phyloP scores from a whole-genome alignment of 2,329 filamentous ascomycete species.

The Neonectria neomacrospora region DNA sequence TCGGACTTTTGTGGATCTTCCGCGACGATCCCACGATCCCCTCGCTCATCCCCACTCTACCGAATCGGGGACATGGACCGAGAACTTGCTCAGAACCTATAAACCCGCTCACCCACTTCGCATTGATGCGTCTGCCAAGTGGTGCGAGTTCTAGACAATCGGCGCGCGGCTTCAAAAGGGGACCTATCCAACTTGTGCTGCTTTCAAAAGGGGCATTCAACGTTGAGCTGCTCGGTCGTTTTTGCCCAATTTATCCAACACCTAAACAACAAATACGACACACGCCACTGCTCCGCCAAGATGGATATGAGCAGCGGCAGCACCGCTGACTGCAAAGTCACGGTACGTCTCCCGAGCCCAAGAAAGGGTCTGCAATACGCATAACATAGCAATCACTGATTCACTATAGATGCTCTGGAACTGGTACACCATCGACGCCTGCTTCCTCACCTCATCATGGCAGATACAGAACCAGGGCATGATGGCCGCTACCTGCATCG shows the following conservation, averaged over 20 bases:
- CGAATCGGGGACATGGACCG: constrained; percentile 12
- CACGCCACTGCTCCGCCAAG: not conserved
- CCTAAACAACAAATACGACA: not conserved
- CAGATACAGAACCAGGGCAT: constrained; percentile 75
- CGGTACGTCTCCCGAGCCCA: constrained; percentile 35
- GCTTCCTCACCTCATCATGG: constrained; percentile 78
- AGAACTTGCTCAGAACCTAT: constrained; percentile 19
- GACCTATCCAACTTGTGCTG: not conserved
- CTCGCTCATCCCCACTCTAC: constrained; percentile 8
- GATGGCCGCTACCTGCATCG: constrained; percentile 84
- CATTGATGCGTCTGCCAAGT: constrained; percentile 5
- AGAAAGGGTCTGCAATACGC: not conserved
- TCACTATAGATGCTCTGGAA: constrained; percentile 78
- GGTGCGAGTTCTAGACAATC: constrained; percentile 2
- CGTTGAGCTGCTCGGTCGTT: not conserved
- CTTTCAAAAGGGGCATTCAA: not conserved
- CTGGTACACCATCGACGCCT: constrained; percentile 77
- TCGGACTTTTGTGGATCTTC: constrained; percentile 11
- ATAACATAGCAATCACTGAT: not conserved
- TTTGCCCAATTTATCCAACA: not conserved
- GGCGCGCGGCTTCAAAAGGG: not conserved
- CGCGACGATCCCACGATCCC: constrained; percentile 1
- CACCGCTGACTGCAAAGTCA: constrained; percentile 47
- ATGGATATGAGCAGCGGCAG: constrained; percentile 42
- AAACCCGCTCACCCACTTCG: constrained; percentile 20